phyloP scores from a whole-genome alignment of 2,329 filamentous ascomycete genomes.

The Aspergillus pseudoterreus region DNA sequence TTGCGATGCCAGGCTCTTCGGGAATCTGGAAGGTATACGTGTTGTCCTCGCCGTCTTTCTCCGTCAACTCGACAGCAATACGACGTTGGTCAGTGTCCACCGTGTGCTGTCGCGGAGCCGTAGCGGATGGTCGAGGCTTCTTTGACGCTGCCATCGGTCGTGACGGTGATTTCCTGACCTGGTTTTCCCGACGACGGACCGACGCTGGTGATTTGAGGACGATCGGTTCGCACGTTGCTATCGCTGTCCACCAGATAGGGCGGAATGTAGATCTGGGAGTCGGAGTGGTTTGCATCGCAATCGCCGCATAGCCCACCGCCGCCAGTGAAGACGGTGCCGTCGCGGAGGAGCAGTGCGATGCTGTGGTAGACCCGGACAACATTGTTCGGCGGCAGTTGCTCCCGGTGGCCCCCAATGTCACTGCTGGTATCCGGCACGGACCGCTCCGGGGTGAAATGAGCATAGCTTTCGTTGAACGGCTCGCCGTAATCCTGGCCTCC shows the following conservation, averaged over 20 bases:
- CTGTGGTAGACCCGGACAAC: slow-evolving; percentile 45
- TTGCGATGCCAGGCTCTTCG: slow-evolving; percentile 45
- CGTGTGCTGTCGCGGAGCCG: slow-evolving; percentile 51
- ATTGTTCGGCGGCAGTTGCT: slow-evolving; percentile 12
- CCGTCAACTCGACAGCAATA: slow-evolving; percentile 37
- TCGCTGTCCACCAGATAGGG: slow-evolving; percentile 49
- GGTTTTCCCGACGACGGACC: neutral
- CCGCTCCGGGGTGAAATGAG: slow-evolving; percentile 44
- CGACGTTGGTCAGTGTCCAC: slow-evolving; percentile 60
- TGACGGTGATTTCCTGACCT: neutral
- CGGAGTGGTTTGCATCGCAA: slow-evolving; percentile 49
- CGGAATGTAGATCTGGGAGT: slow-evolving; percentile 55
- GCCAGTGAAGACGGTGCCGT: slow-evolving; percentile 49
- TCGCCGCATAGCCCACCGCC: slow-evolving; percentile 53
- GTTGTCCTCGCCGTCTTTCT: neutral
- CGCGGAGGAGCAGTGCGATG: slow-evolving; percentile 47
- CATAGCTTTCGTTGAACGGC: slow-evolving; percentile 45
- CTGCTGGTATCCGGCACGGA: slow-evolving; percentile 43
- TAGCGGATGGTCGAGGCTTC: slow-evolving; percentile 45
- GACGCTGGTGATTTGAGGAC: slow-evolving; percentile 2
- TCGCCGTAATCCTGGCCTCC: slow-evolving; percentile 45
- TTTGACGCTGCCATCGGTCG: slow-evolving; percentile 4
- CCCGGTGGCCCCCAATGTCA: neutral
- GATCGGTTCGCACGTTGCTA: neutral
- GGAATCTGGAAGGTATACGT: slow-evolving; percentile 31